phyloP scores from a whole-genome alignment of 495 filamentous ascomycete species.

The Wilcoxina mikolae region DNA sequence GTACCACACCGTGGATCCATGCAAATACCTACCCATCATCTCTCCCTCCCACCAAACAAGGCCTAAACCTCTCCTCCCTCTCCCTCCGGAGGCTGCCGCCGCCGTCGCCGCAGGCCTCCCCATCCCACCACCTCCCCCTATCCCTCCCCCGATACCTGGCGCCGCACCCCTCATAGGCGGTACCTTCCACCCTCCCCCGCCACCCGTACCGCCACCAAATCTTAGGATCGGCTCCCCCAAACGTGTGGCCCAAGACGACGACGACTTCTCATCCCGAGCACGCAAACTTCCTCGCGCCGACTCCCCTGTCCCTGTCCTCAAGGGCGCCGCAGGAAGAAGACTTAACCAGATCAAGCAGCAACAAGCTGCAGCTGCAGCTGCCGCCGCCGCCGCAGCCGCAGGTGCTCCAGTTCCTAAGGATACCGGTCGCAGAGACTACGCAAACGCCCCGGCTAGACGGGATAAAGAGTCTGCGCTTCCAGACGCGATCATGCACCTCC shows the following conservation, averaged over 20 bases:
- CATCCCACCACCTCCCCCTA: constrained; percentile 10
- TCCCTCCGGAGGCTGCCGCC: constrained; percentile 4
- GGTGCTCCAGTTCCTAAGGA: constrained; percentile 15
- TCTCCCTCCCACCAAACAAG: constrained; percentile 60
- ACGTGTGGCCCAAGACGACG: constrained; percentile 18
- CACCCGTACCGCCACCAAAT: background rate
- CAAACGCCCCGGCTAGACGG: constrained; percentile 6
- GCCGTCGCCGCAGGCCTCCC: constrained; percentile 11
- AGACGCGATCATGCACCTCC: constrained; percentile 62
- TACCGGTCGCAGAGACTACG: constrained; percentile 12
- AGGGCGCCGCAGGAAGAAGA: constrained; percentile 65
- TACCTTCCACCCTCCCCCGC: background rate
- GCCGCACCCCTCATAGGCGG: background rate
- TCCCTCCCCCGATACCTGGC: constrained; percentile 9
- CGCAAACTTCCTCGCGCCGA: constrained; percentile 70
- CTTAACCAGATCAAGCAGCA: constrained; percentile 61
- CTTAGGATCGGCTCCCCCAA: constrained; percentile 3
- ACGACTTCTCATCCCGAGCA: constrained; percentile 38
- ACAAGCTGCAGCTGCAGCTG: constrained; percentile 32
- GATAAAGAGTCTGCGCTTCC: constrained; percentile 44
- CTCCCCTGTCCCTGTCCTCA: constrained; percentile 52
- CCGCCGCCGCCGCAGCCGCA: constrained; percentile 10
- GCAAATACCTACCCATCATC: constrained; percentile 62
- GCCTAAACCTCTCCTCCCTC: constrained; percentile 37
- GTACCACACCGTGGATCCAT: constrained; percentile 55